A percentile compares a stretch with the other conserved stretches of the same genome.
Conservation (phyloP, 306 rosid species). For the Trichosanthes truncata region DNA sequence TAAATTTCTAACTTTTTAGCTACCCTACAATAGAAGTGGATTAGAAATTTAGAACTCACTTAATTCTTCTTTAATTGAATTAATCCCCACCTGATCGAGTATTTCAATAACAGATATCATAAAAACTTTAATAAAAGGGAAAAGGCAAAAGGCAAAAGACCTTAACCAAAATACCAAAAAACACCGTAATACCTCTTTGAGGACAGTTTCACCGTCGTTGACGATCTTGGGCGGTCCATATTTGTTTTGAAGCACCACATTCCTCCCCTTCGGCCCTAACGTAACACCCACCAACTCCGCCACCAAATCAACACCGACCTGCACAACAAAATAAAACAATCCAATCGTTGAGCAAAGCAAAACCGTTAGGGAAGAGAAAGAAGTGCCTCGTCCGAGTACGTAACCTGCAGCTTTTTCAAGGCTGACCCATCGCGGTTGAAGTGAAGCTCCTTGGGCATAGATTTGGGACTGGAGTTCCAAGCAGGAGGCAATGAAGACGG, state of each 20-base stretch:
- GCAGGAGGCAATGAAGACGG: slow-evolving; percentile 20
- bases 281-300: slow-evolving; percentile 87
- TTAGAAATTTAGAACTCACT: neutral
- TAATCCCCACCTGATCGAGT: neutral
- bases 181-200: slow-evolving; percentile 46
- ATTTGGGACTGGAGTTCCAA: slow-evolving; percentile 38
- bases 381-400: neutral
- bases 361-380: neutral
- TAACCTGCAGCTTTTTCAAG: slow-evolving; percentile 68
- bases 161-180: neutral
- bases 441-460: slow-evolving; percentile 59
- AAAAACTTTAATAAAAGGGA: neutral
- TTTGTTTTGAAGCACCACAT: slow-evolving; percentile 76
- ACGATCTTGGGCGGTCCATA: slow-evolving; percentile 95
- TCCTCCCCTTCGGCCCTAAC: slow-evolving; percentile 90
- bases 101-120: neutral
- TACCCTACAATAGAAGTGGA: neutral
- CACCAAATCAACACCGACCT: slow-evolving; percentile 81
- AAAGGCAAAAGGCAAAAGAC: neutral
- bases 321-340: slow-evolving; percentile 18
- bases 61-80: neutral
- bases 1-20: neutral
- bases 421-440: slow-evolving; percentile 65
- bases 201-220: slow-evolving; percentile 91
- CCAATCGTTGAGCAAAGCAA: slow-evolving; percentile 7